Evolutionary conservation across 352 stramenopile genomes (phyloP).

Genomic region (Globisporangium lucens): DNA sequence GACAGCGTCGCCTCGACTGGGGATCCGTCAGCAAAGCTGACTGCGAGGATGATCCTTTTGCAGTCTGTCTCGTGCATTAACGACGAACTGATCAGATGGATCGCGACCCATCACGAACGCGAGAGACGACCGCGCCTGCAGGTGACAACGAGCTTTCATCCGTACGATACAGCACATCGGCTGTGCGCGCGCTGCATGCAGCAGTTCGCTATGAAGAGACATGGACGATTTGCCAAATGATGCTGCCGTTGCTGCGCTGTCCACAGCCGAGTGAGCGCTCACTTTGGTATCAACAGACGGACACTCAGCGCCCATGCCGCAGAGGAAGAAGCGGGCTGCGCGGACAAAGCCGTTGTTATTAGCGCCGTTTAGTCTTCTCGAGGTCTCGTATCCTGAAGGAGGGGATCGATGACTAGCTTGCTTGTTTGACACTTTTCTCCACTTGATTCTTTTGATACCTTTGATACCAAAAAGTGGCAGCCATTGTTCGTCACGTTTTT

Average conservation of each 20-base stretch:
- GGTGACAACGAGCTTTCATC: too few species aligned
- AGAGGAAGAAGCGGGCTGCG: not conserved
- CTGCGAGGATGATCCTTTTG: not conserved
- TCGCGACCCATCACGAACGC: not conserved
- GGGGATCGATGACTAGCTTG: not conserved
- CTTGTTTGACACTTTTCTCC: not conserved
- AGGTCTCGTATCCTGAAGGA: not conserved
- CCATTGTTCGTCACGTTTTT: constrained; percentile 11
- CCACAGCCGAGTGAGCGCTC: not conserved
- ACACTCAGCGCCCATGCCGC: not conserved
- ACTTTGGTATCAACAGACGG: not conserved
- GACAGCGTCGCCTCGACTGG: not conserved
- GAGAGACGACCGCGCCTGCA: too few species aligned
- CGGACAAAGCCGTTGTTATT: too few species aligned
- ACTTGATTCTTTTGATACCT: constrained; percentile 7
- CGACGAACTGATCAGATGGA: not conserved
- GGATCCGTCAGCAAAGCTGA: not conserved
- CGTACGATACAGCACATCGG: too few species aligned
- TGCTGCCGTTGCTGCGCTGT: too few species aligned
- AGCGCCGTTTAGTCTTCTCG: not conserved
- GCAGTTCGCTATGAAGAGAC: too few species aligned
- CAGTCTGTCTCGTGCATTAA: not conserved
- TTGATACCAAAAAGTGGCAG: constrained; percentile 5
- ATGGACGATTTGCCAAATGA: too few species aligned
- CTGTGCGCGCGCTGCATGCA: too few species aligned